A percentile compares a stretch with the other conserved stretches of the same genome.
Conservation (phyloP, 352 stramenopile genomes). For the Stramenopiles sp. region DNA sequence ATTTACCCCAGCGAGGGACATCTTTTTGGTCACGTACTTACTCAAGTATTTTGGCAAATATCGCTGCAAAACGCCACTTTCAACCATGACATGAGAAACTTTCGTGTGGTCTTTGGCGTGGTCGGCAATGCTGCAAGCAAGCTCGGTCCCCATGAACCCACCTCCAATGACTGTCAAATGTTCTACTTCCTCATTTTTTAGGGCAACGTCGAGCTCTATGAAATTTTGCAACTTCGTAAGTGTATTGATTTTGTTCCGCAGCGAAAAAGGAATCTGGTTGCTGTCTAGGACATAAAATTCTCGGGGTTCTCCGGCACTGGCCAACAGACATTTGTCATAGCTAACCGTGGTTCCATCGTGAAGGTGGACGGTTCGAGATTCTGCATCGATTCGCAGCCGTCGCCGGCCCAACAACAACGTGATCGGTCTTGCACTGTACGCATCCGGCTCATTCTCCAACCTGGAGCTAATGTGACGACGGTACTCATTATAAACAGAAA, state of each 20-base stretch:
- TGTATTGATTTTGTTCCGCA: slow-evolving; percentile 59
- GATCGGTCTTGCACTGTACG: slow-evolving; percentile 24
- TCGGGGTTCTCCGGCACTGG: slow-evolving; percentile 46
- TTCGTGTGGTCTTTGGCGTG: slow-evolving; percentile 16
- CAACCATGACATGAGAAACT: slow-evolving; percentile 30
- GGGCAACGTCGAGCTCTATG: slow-evolving; percentile 41
- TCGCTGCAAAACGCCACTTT: slow-evolving; percentile 29
- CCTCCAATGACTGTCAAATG: slow-evolving; percentile 56
- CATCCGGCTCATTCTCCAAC: slow-evolving; percentile 41
- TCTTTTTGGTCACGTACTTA: slow-evolving; percentile 34
- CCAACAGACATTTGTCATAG: slow-evolving; percentile 62
- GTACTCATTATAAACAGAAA: slow-evolving; percentile 69
- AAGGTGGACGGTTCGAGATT: slow-evolving; percentile 53
- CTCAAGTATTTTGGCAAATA: slow-evolving; percentile 62
- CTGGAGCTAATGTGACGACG: slow-evolving; percentile 48
- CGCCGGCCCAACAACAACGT: slow-evolving; percentile 44
- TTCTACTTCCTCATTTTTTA: slow-evolving; percentile 30
- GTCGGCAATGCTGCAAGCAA: slow-evolving; percentile 30
- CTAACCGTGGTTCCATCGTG: slow-evolving; percentile 43
- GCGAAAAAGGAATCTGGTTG: slow-evolving; percentile 46
- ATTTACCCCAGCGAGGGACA: neutral
- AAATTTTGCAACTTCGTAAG: slow-evolving; percentile 54
- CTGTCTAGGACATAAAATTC: slow-evolving; percentile 66
- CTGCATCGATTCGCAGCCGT: slow-evolving; percentile 48
- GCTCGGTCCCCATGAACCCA: slow-evolving; percentile 63